Evolutionary conservation across 148 eudicot species (phyloP).

Genomic region (Camellia granthamiana): DNA sequence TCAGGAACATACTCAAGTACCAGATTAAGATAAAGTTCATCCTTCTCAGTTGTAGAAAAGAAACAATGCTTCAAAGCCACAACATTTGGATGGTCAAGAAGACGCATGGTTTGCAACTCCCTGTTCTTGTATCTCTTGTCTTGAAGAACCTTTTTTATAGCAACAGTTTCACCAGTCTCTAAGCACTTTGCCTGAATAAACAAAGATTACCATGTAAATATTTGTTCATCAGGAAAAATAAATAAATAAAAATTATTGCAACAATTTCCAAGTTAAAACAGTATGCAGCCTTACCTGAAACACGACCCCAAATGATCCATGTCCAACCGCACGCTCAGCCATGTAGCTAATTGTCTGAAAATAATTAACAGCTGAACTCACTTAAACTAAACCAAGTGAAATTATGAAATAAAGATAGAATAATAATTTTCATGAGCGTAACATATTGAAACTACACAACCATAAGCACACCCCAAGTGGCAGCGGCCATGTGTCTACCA

Average conservation of each 20-base stretch:
- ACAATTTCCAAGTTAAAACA: background rate
- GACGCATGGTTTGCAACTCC: conserved; percentile 81
- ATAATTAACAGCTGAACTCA: background rate
- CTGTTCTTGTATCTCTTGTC: conserved; percentile 83
- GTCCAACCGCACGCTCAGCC: conserved; percentile 69
- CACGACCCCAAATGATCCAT: conserved; percentile 64
- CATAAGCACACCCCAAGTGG: background rate
- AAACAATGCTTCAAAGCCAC: conserved; percentile 75
- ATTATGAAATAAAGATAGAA: background rate
- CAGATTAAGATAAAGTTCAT: conserved; percentile 75
- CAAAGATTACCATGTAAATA: conserved; percentile 7
- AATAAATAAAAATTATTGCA: background rate
- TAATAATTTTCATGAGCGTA: background rate
- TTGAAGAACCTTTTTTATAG: conserved; percentile 82
- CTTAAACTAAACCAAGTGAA: background rate
- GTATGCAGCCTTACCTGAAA: conserved; percentile 40
- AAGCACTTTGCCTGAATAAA: conserved; percentile 62
- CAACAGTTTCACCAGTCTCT: conserved; percentile 81
- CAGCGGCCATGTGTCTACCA: background rate
- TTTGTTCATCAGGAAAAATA: background rate
- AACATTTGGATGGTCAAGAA: conserved; percentile 76
- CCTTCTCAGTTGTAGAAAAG: conserved; percentile 80
- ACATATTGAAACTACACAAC: conserved; percentile 3
- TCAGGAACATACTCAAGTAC: conserved; percentile 84
- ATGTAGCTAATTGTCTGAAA: conserved; percentile 64